Conservation (phyloP, 2,329 filamentous ascomycete genomes). For the Penicillium aurantiogriseum region DNA sequence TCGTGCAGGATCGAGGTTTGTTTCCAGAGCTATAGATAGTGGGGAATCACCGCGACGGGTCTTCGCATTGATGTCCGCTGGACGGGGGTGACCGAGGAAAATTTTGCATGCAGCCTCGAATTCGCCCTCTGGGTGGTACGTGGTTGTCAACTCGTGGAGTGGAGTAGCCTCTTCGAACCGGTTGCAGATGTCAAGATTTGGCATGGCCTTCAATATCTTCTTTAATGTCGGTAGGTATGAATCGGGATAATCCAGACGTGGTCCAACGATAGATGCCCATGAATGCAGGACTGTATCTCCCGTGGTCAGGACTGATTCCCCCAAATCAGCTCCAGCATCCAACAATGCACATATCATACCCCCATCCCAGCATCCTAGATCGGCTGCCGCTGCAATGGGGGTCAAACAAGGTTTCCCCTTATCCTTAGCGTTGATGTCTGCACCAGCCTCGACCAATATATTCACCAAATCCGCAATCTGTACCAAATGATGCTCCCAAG, state of each 20-base stretch:
- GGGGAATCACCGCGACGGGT: conserved; percentile 21
- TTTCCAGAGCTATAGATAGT: conserved; percentile 22
- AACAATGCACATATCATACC: conserved; percentile 25
- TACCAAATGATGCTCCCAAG: conserved; percentile 23
- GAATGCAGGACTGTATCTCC: conserved; percentile 27
- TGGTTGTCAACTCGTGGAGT: conserved; percentile 23
- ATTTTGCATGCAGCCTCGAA: conserved; percentile 26
- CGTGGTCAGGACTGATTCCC: conserved; percentile 9
- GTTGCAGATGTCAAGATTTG: conserved; percentile 19
- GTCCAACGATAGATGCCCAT: conserved; percentile 23
- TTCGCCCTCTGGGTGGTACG: conserved; percentile 24
- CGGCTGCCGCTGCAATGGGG: conserved; percentile 24
- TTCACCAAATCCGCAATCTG: conserved; percentile 16
- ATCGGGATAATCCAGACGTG: conserved; percentile 24
- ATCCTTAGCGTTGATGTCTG: conserved; percentile 16
- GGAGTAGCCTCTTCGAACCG: conserved; percentile 20
- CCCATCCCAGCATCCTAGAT: conserved; percentile 25
- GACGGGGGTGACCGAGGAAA: conserved; percentile 14
- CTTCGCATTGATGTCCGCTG: conserved; percentile 22
- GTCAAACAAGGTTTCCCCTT: conserved; percentile 18
- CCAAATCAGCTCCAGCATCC: conserved; percentile 20
- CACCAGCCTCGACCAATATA: conserved; percentile 16
- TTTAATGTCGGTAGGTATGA: conserved; percentile 22
- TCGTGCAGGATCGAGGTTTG: conserved; percentile 17
- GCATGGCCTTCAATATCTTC: conserved; percentile 15